Conservation (phyloP, 2,329 filamentous ascomycete genomes). For the Ophiostoma piceae region DNA sequence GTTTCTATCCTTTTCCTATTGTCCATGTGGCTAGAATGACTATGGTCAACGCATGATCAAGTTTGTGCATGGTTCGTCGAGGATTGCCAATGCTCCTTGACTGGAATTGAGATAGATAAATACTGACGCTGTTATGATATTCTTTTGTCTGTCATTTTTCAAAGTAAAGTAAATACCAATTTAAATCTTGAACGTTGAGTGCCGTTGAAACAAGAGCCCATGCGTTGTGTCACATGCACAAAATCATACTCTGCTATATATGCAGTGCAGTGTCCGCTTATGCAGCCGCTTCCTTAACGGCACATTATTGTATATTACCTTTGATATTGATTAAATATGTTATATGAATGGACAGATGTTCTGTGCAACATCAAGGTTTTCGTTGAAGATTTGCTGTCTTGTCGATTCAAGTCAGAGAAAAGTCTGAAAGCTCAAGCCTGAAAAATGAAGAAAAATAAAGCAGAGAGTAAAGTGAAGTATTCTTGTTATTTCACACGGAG, state of each 20-base stretch:
- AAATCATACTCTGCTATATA: background rate
- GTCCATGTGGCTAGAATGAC: background rate
- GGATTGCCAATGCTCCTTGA: background rate
- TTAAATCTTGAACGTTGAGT: background rate
- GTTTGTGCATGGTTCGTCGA: background rate
- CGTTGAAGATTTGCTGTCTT: background rate
- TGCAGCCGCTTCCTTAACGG: background rate
- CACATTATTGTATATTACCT: background rate
- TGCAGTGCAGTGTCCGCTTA: background rate
- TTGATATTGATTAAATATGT: background rate
- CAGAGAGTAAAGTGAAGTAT: too few species aligned
- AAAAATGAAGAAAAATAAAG: too few species aligned
- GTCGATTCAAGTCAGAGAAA: too few species aligned
- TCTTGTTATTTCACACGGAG: too few species aligned
- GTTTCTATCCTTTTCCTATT: background rate
- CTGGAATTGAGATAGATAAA: background rate
- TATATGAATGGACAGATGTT: background rate
- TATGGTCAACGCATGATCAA: background rate
- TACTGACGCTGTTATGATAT: background rate
- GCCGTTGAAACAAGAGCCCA: background rate
- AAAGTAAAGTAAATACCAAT: background rate
- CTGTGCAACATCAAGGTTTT: background rate
- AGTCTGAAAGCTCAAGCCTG: too few species aligned
- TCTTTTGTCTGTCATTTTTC: background rate
- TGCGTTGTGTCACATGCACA: background rate